A percentile compares a stretch with the other conserved stretches of the same genome.
These are phyloP conservation scores for Stachybotrys chartarum DNA, from an alignment of 2,329 filamentous ascomycete species.

Conservation along the genomic window DNA sequence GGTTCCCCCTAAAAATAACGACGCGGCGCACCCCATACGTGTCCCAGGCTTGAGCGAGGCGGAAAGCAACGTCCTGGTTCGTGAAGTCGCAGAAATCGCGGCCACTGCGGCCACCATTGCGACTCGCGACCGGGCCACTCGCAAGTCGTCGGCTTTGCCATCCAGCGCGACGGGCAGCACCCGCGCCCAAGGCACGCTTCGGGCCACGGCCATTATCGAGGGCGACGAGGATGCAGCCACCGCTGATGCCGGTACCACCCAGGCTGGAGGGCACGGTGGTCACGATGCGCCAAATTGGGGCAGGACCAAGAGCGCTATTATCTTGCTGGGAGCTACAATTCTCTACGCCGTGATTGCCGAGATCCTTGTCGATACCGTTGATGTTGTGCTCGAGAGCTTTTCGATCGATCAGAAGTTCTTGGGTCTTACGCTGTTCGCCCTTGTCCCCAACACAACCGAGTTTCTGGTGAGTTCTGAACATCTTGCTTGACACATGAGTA, in stretches of 20 bases:
- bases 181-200: slow-evolving; percentile 8
- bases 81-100: slow-evolving; percentile 88
- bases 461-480: slow-evolving; percentile 62
- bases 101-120: slow-evolving; percentile 85
- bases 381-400: slow-evolving; percentile 86
- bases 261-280: slow-evolving; percentile 41
- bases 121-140: slow-evolving; percentile 57
- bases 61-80: slow-evolving; percentile 73
- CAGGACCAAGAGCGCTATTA: slow-evolving; percentile 79
- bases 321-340: slow-evolving; percentile 80
- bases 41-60: slow-evolving; percentile 70
- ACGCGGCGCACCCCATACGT: slow-evolving; percentile 34
- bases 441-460: slow-evolving; percentile 97
- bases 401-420: slow-evolving; percentile 96
- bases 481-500: slow-evolving; percentile 1
- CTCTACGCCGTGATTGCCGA: slow-evolving; percentile 97
- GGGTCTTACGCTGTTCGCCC: slow-evolving; percentile 90
- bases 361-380: slow-evolving; percentile 93
- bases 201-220: slow-evolving; percentile 32
- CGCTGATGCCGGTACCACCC: slow-evolving; percentile 22
- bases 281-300: slow-evolving; percentile 99
- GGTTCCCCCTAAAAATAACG: slow-evolving; percentile 62
- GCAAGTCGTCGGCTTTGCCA: slow-evolving; percentile 22
- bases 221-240: slow-evolving; percentile 35
- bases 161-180: slow-evolving; percentile 24